Base-by-base conservation (phyloP, 2,329 filamentous ascomycete species). In the Cordyceps cicadae region DNA sequence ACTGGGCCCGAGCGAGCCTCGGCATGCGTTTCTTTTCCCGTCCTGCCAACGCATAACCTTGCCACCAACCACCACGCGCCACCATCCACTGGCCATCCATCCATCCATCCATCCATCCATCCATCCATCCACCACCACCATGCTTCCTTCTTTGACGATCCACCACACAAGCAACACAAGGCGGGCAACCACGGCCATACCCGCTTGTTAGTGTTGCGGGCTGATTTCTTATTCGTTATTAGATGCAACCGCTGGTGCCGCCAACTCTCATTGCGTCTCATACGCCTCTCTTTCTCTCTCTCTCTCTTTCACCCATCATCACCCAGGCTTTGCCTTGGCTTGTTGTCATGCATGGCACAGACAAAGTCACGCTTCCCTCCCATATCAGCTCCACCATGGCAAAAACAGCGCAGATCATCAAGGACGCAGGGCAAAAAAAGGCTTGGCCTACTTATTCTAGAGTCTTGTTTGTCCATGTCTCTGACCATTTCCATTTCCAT, bases 211-310 rank as follows among this genome's bases (percentile, higher is more conserved):
- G 45, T 58, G 39, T 11, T 46, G 54, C 54, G 29, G 54, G 54
- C 19, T 57, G 50, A 57, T 50, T 59, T 34, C 37, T 57, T 57
- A 57, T 50, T 24, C 24, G 24, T 24, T 4, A 24, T 24, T 59
- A 48, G 48, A 45, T 59, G 56, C 56, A 52, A 24, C 46, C 56
- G 56, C 56, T 51, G 19, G 56, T 59, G 56, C 56, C 46, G 56
- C 56, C 56, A 52, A 29, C 29, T 29, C 29, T 3, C 26, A 29
- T 6, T 8, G 1, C 29, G 7, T 5, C 29, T 29, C 29, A 21
- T 21, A 24, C 4, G 24, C 24, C 54, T 15, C 26, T 11, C 17
- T n/a, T n/a, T n/a, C n/a, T n/a, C n/a, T n/a, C n/a, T n/a, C 54
- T 15, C 26, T 11, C 17, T 41, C 32, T 5, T n/a, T 37, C 6